These are phyloP conservation scores for Cladophialophora immunda DNA, from an alignment of 2,329 filamentous ascomycete species.

Conservation along the genomic window DNA sequence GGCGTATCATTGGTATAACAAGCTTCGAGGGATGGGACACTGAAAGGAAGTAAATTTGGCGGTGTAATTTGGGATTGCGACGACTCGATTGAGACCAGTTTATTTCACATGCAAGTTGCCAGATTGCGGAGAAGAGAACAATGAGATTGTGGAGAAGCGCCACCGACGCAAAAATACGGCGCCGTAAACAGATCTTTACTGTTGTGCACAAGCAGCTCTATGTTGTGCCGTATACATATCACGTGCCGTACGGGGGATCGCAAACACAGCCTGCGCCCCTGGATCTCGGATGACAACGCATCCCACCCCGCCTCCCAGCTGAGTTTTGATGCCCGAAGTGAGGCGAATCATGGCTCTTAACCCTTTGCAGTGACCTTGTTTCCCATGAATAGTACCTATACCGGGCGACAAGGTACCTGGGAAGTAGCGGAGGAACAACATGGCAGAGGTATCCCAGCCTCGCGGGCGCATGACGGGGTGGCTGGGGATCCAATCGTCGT, in stretches of 20 bases:
- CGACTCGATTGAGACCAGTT: neutral
- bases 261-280: neutral
- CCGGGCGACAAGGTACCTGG: neutral
- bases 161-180: neutral
- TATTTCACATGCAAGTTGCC: constrained; percentile 7
- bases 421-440: neutral
- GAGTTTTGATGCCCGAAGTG: constrained; percentile 8
- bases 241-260: neutral
- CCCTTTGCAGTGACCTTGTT: neutral
- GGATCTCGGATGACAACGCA: constrained; percentile 5
- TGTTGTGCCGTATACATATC: neutral
- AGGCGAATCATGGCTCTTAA: constrained; percentile 4
- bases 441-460: constrained; percentile 1
- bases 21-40: neutral
- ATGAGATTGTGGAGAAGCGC: neutral
- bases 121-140: neutral
- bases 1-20: neutral
- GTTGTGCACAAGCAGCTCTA: neutral
- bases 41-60: no score
- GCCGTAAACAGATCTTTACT: neutral
- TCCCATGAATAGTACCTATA: neutral
- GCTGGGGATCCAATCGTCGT: neutral
- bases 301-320: constrained; percentile 1
- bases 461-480: neutral
- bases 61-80: neutral